A percentile compares a stretch with the other conserved stretches of the same genome.
phyloP scores from a whole-genome alignment of 192 early-diverging fungal genomes.

The Neocallimastix lanati region DNA sequence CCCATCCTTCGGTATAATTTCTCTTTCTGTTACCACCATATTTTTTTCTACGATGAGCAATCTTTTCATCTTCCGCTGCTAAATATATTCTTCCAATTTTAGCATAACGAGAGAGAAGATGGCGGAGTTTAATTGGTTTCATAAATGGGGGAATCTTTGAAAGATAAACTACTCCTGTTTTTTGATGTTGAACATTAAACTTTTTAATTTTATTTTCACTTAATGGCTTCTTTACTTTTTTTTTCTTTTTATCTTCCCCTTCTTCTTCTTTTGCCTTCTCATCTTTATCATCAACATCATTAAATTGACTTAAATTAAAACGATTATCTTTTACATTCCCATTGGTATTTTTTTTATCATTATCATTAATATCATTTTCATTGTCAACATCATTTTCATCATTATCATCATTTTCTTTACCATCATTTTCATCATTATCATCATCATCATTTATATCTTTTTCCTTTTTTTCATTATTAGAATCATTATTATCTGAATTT shows the following conservation, averaged over 20 bases:
- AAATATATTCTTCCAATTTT: constrained; percentile 70
- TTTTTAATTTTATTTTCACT: constrained; percentile 33
- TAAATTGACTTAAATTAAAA: neutral
- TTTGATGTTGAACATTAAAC: constrained; percentile 45
- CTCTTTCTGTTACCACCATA: constrained; percentile 63
- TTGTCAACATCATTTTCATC: neutral
- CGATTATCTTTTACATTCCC: neutral
- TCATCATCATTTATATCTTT: constrained; percentile 13
- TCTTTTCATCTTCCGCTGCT: constrained; percentile 63
- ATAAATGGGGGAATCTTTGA: constrained; percentile 86
- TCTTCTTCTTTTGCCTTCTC: constrained; percentile 5
- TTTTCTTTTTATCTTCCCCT: neutral
- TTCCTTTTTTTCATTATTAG: constrained; percentile 7
- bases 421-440: neutral
- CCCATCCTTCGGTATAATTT: constrained; percentile 91
- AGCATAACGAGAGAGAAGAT: constrained; percentile 54
- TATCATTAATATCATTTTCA: constrained; percentile 5
- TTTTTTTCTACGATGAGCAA: constrained; percentile 63
- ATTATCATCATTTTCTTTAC: constrained; percentile 4
- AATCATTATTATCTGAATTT: constrained; percentile 5
- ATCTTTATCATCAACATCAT: neutral
- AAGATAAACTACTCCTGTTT: constrained; percentile 77
- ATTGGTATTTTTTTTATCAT: constrained; percentile 6
- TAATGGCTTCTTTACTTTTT: constrained; percentile 15
- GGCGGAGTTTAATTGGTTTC: constrained; percentile 60